These are phyloP conservation scores for Breynia disticha DNA, from an alignment of 441 rosid species.

Conservation along the genomic window DNA sequence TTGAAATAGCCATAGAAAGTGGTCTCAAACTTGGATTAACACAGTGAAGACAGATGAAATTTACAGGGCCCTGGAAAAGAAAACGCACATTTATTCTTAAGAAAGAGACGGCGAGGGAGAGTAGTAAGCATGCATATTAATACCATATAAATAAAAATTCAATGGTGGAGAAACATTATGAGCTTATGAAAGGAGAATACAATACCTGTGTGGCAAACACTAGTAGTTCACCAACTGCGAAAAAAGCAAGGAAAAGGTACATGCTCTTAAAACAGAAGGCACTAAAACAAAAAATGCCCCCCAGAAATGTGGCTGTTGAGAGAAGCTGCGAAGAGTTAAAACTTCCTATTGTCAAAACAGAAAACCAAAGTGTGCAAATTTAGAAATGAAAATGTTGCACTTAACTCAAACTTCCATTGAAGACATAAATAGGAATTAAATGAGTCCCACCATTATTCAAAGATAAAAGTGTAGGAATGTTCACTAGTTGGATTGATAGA, in stretches of 20 bases:
- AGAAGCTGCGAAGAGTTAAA: slow-evolving; percentile 54
- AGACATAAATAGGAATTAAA: too few relatives aligned
- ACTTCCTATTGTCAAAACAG: too few relatives aligned
- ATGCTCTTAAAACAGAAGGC: slow-evolving; percentile 84
- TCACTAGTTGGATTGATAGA: too few relatives aligned
- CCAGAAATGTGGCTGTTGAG: slow-evolving; percentile 55
- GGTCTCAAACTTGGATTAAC: slow-evolving; percentile 56
- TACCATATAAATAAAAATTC: background rate
- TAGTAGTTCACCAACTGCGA: slow-evolving; percentile 77
- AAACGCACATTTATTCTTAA: background rate
- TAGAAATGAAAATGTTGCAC: too few relatives aligned
- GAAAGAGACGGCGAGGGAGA: background rate
- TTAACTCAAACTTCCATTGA: too few relatives aligned
- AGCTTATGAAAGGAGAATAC: background rate
- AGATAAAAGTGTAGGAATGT: too few relatives aligned
- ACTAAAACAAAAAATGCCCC: slow-evolving; percentile 68
- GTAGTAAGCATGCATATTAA: slow-evolving; percentile 1
- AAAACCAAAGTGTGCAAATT: too few relatives aligned
- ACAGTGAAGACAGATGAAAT: slow-evolving; percentile 43
- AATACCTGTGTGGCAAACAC: slow-evolving; percentile 86
- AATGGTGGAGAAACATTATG: too few relatives aligned
- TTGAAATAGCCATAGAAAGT: slow-evolving; percentile 54
- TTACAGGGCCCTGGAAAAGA: slow-evolving; percentile 55
- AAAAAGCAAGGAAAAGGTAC: slow-evolving; percentile 77
- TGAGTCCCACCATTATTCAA: too few relatives aligned